These are phyloP conservation scores for Yarrowia sp. DNA, from an alignment of 805 yeast genomes.

Conservation along the genomic window DNA sequence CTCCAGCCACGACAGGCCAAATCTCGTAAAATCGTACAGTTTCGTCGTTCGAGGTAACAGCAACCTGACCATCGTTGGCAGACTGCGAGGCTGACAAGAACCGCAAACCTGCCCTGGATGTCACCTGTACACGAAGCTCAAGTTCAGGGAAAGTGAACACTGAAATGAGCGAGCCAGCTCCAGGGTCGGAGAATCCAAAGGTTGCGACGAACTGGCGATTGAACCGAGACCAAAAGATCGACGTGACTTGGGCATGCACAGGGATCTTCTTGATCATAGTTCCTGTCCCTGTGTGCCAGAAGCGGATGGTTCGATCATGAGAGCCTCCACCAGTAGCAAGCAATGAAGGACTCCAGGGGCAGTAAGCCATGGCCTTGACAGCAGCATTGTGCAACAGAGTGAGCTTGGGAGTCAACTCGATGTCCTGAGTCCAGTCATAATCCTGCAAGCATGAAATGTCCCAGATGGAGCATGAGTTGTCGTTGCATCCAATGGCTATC, in stretches of 20 bases:
- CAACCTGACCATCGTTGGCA: conserved; percentile 59
- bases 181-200: conserved; percentile 70
- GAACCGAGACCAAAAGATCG: conserved; percentile 69
- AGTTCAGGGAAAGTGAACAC: conserved; percentile 69
- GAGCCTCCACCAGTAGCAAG: conserved; percentile 92
- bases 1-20: conserved; percentile 48
- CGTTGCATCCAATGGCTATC: conserved; percentile 81
- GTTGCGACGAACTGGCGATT: conserved; percentile 70
- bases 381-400: conserved; percentile 74
- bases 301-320: conserved; percentile 71
- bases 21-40: conserved; percentile 71
- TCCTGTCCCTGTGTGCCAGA: conserved; percentile 85
- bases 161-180: conserved; percentile 51
- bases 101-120: conserved; percentile 52
- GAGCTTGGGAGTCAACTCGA: conserved; percentile 41
- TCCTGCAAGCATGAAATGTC: conserved; percentile 44
- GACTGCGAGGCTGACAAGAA: conserved; percentile 65
- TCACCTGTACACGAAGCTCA: conserved; percentile 49
- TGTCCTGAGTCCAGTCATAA: conserved; percentile 31
- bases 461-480: conserved; percentile 79
- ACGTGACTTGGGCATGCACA: conserved; percentile 74
- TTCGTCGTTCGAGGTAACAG: conserved; percentile 76
- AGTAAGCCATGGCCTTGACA: conserved; percentile 82
- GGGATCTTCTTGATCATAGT: conserved; percentile 56
- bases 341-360: conserved; percentile 83